Base-by-base conservation (phyloP, 106 monocot genomes). In the Platanthera guangdongensis region DNA sequence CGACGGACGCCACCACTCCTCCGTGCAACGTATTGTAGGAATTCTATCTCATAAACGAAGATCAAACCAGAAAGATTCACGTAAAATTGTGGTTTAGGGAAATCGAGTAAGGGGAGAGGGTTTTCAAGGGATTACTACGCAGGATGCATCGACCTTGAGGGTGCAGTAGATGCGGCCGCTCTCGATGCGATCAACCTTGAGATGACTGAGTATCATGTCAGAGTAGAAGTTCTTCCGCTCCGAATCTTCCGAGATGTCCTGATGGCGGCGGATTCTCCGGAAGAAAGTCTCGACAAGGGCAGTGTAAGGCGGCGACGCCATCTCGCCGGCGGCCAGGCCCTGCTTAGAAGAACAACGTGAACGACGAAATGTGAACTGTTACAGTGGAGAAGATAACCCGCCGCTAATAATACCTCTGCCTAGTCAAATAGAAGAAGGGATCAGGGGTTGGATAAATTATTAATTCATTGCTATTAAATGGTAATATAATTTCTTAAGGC, bases 11-110 rank as follows among this genome's bases (percentile, higher is more conserved):
- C 72, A 94, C 87, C 30, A 51, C 85, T 21, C 94, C 94, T 19
- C 94, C 94, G 82, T 94, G 94, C 39, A 94, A 70, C 9, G 87
- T 91, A 55, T 89, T 85, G 80, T 87, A 94, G 8, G 30, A 3
- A 60, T 94, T 94, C 94, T 91, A 45, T 3, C 54, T 22, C 8
- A 2, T 7, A 8, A 12, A 11, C 0, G 47, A 55, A 64, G 11
- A 19, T n/a, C n/a, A 25, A 78, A 52, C 6, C 16, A 11, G 57
- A 22, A 10, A 72, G 22, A 75, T 57, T 39, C 14, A 57, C 7
- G 32, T 54, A 60, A 52, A 52, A 73, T 21, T 49, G 9, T 57
- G 51, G 59, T 18, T 6, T 9, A 11, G 10, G 28, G 8, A 46
- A 45, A 21, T 50, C 9, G 45, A 55, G 74, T 10, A 28, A 50